These are phyloP conservation scores for Leptomonas pyrrhocoris DNA, from an alignment of 208 protist genomes.

Conservation along the genomic window DNA sequence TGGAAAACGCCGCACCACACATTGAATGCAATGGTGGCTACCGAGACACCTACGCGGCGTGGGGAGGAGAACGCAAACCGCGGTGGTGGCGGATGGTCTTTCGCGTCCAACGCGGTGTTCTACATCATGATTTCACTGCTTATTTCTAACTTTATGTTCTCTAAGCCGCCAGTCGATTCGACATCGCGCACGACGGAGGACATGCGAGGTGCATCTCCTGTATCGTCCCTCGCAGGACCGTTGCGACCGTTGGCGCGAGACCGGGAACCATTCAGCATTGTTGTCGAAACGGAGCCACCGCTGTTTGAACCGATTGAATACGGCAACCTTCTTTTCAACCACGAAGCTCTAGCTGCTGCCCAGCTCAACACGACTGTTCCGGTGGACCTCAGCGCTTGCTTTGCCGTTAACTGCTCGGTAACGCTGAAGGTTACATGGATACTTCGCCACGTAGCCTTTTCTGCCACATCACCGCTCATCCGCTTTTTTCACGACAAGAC, in stretches of 20 bases:
- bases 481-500: constrained; percentile 27
- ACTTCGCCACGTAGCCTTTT: constrained; percentile 23
- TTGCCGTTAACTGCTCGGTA: constrained; percentile 27
- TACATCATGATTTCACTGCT: constrained; percentile 22
- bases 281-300: constrained; percentile 24
- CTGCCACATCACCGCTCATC: constrained; percentile 24
- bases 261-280: constrained; percentile 26
- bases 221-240: background rate
- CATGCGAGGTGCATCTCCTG: background rate
- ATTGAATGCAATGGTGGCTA: background rate
- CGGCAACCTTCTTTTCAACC: constrained; percentile 25
- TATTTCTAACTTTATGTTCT: constrained; percentile 17
- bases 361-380: constrained; percentile 26
- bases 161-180: constrained; percentile 10
- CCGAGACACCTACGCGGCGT: background rate
- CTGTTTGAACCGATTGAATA: constrained; percentile 40
- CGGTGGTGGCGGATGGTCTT: constrained; percentile 2
- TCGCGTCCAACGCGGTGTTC: constrained; percentile 17
- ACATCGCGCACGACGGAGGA: background rate
- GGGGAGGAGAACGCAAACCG: constrained; percentile 6
- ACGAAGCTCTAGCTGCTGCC: constrained; percentile 16
- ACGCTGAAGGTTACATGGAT: constrained; percentile 36
- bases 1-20: background rate
- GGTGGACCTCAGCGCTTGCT: constrained; percentile 31
- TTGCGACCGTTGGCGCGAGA: constrained; percentile 33